A percentile compares a stretch with the other conserved stretches of the same genome.
Evolutionary conservation across 2,329 filamentous ascomycete genomes (phyloP).

Genomic region (Zymoseptoria tritici): DNA sequence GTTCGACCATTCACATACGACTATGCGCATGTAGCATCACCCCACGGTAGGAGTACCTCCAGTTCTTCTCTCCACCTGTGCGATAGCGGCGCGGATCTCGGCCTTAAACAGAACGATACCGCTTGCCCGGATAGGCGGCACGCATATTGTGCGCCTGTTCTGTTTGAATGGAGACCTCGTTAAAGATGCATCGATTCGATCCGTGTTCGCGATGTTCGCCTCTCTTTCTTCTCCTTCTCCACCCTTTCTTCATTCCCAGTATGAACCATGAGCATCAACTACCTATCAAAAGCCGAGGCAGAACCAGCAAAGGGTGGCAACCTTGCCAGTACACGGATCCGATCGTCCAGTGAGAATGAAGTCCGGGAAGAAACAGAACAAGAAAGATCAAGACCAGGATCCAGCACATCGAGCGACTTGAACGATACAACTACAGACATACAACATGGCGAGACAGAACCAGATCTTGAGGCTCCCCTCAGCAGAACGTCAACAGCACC

Average conservation of each 20-base stretch:
- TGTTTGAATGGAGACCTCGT: not conserved
- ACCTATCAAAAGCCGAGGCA: not conserved
- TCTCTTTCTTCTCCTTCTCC: not conserved
- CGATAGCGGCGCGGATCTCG: slow-evolving; percentile 5
- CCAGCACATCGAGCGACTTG: not conserved
- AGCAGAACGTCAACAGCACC: slow-evolving; percentile 10
- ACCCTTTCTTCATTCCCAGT: not conserved
- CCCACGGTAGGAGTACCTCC: not conserved
- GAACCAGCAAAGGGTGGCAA: not conserved
- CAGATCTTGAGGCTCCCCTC: slow-evolving; percentile 16
- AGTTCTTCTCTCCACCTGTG: not conserved
- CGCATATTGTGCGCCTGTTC: not conserved
- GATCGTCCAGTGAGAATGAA: not conserved
- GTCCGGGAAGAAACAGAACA: not conserved
- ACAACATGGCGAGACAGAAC: not conserved
- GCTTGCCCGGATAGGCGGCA: slow-evolving; percentile 4
- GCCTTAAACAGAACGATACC: slow-evolving; percentile 1
- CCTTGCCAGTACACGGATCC: not conserved
- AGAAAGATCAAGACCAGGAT: not conserved
- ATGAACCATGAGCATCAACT: not conserved
- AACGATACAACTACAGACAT: not conserved
- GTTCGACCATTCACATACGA: not conserved
- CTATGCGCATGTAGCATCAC: not conserved
- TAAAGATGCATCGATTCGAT: not conserved
- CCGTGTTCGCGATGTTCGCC: not conserved